These are phyloP conservation scores for Arthrobotrys sphaeroides DNA, from an alignment of 2,329 filamentous ascomycete species.

Conservation along the genomic window DNA sequence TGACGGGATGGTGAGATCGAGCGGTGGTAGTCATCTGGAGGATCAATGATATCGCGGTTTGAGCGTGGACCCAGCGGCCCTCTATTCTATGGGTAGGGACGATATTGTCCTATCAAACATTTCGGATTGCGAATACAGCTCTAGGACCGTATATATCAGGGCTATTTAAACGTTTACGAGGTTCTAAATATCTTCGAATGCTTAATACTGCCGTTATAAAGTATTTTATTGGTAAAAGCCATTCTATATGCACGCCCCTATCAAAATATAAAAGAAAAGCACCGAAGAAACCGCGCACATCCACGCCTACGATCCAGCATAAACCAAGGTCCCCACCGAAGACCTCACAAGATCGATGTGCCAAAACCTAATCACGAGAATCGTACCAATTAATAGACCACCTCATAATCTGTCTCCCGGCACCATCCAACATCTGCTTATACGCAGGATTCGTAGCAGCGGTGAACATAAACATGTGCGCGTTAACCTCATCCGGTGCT, in stretches of 20 bases:
- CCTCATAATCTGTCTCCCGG: constrained; percentile 71
- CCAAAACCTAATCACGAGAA: constrained; percentile 61
- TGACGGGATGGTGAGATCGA: too few species aligned
- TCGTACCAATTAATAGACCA: constrained; percentile 77
- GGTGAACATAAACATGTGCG: constrained; percentile 85
- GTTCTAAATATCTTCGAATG: too few species aligned
- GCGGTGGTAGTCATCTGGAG: too few species aligned
- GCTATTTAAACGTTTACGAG: too few species aligned
- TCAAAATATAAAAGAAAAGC: not conserved
- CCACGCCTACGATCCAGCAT: not conserved
- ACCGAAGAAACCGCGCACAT: not conserved
- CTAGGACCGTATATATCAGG: too few species aligned
- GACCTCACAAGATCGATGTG: not conserved
- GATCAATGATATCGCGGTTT: too few species aligned
- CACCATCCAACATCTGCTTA: constrained; percentile 71
- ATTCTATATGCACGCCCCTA: not conserved
- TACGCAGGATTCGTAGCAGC: constrained; percentile 77
- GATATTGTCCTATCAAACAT: too few species aligned
- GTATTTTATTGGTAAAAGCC: not conserved
- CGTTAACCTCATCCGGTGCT: constrained; percentile 78
- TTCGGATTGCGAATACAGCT: too few species aligned
- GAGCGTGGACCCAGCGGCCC: too few species aligned
- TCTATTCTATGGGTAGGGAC: too few species aligned
- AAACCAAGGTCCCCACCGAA: not conserved
- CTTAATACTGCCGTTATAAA: too few species aligned